Evolutionary conservation across 2,329 filamentous ascomycete species (phyloP).

Genomic region (Dactylellina cionopaga): DNA sequence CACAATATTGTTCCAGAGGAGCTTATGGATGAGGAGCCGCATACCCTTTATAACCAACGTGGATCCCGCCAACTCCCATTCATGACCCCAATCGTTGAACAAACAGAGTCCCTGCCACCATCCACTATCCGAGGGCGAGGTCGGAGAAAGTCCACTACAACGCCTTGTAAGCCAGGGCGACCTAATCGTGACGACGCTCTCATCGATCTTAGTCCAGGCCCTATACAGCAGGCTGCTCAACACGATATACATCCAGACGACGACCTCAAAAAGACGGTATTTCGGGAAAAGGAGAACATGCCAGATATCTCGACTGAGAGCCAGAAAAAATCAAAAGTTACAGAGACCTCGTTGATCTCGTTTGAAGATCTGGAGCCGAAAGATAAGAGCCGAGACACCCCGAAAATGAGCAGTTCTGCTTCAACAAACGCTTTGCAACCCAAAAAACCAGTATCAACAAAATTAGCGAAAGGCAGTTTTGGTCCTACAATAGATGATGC

Average conservation of each 20-base stretch:
- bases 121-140: conserved; percentile 57
- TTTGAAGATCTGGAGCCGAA: conserved; percentile 46
- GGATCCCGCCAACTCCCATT: conserved; percentile 89
- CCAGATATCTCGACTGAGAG: conserved; percentile 44
- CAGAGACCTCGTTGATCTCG: conserved; percentile 42
- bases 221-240: conserved; percentile 73
- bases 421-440: conserved; percentile 53
- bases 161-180: conserved; percentile 54
- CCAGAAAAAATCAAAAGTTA: conserved; percentile 56
- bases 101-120: conserved; percentile 74
- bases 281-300: conserved; percentile 58
- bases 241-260: conserved; percentile 13
- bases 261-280: conserved; percentile 64
- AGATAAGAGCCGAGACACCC: conserved; percentile 6
- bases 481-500: conserved; percentile 75
- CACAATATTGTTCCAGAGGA: conserved; percentile 55
- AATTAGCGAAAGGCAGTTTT: conserved; percentile 64
- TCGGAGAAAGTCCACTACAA: conserved; percentile 55
- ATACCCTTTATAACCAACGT: conserved; percentile 53
- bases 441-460: conserved; percentile 36
- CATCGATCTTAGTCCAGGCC: conserved; percentile 68
- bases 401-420: conserved; percentile 32
- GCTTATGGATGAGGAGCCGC: conserved; percentile 58
- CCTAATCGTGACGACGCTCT: conserved; percentile 58
- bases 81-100: conserved; percentile 98